Evolutionary conservation across 164 flowering plant species (phyloP), one percentile per base, ranked within the genome.

Genomic region (Berberis thunbergii): DNA sequence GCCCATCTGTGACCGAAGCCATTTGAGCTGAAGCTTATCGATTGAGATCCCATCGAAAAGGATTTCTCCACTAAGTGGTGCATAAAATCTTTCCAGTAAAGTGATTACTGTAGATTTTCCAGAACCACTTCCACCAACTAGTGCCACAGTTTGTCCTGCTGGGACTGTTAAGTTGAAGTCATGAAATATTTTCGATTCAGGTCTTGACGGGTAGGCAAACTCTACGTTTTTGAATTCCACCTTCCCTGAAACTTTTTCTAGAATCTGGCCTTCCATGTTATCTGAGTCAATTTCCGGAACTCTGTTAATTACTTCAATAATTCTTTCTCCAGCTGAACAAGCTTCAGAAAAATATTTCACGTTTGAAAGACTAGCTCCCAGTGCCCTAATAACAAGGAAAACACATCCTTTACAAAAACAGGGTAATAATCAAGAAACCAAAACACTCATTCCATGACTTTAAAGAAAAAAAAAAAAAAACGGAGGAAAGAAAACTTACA

Each of bases 1-100:
- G 0, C 98, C 98, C 98, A 92, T 86, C 61, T 87, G 93, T 1
- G 92, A 84, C 60, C 98, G 78, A 7, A 92, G 66, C 98, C 96
- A 92, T 71, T 86, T 89, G 6, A 92, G 67, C 65, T 87, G 95
- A 65, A 89, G 74, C 69, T 76, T 83, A 46, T 81, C 68, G 54
- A 85, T 85, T 5, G 79, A 45, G 4, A 86, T 73, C 41, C 96
- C 96, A 63, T 86, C 97, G 2, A 92, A 66, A 2, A 77, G 61
- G 39, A 92, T 82, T 45, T 88, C 84, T 6, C 98, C 97, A 0
- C 78, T 80, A 13, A 81, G 68, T 43, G 91, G 96, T 60, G 85
- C 88, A 66, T 89, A 92, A 68, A 87, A 89, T 50, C 98, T 78
- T 54, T 89, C 86, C 67, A 92, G 48, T 39, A 93, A 71, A 2